Percentiles rank a stretch among this genome's conserved stretches.
Conservation (phyloP, 2,329 filamentous ascomycete species). For the Pseudonectria buxi region DNA sequence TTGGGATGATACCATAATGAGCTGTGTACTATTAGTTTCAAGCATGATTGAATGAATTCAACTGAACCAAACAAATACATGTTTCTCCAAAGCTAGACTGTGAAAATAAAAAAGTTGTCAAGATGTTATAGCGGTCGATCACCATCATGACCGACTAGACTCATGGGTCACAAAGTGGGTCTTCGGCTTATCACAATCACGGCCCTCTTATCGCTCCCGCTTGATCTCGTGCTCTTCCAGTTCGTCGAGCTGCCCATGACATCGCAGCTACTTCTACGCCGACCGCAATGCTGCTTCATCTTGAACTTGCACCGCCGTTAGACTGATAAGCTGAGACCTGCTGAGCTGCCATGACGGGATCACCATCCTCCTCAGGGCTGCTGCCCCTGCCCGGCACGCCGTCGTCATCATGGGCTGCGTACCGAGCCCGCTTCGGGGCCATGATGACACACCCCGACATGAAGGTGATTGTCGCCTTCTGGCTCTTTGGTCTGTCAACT, state of each 20-base stretch:
- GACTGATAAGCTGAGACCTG: neutral
- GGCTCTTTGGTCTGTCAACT: slow-evolving; percentile 70
- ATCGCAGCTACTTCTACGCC: neutral
- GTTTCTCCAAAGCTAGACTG: too few relatives aligned
- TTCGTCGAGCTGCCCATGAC: neutral
- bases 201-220: too few relatives aligned
- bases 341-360: slow-evolving; percentile 26
- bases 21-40: neutral
- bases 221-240: too few relatives aligned
- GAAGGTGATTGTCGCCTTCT: slow-evolving; percentile 74
- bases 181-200: too few relatives aligned
- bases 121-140: slow-evolving; percentile 2
- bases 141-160: slow-evolving; percentile 2
- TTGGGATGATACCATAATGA: neutral
- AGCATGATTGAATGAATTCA: neutral
- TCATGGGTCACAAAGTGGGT: slow-evolving; percentile 3
- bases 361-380: slow-evolving; percentile 38
- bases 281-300: slow-evolving; percentile 2
- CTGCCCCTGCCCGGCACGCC: slow-evolving; percentile 53
- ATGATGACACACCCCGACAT: slow-evolving; percentile 62
- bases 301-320: slow-evolving; percentile 1
- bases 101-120: too few relatives aligned
- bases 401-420: slow-evolving; percentile 66
- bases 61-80: too few relatives aligned
- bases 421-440: slow-evolving; percentile 56